Percentiles rank a stretch among this genome's conserved stretches.
Evolutionary conservation across 345 rosid species (phyloP).

Genomic region (Salix dunnii): DNA sequence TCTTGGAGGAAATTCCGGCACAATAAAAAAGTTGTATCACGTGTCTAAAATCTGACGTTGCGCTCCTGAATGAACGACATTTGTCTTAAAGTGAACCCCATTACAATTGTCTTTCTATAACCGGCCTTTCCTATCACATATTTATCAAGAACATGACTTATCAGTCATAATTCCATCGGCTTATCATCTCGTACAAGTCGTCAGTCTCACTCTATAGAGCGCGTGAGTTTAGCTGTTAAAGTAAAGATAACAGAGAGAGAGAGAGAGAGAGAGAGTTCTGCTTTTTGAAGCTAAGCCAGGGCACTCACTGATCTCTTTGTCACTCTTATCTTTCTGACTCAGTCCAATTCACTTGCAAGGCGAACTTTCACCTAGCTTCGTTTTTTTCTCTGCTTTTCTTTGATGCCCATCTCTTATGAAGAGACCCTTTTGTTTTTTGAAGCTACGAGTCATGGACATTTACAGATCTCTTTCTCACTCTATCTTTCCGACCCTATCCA

Average conservation of each 20-base stretch:
- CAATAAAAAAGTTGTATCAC: background rate
- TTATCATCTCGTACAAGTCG: background rate
- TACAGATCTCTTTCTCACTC: background rate
- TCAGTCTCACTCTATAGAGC: background rate
- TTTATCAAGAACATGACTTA: background rate
- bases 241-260: background rate
- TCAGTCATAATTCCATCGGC: background rate
- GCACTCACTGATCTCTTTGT: background rate
- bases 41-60: background rate
- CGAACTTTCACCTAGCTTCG: background rate
- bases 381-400: background rate
- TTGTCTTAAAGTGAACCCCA: background rate
- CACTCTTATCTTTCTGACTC: background rate
- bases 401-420: background rate
- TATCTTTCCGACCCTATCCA: background rate
- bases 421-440: background rate
- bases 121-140: rapidly evolving
- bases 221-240: background rate
- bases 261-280: background rate
- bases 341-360: background rate
- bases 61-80: background rate
- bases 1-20: background rate
- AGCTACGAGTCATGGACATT: background rate
- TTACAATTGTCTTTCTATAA: background rate
- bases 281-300: background rate